Base-by-base conservation (phyloP, 768 basidiomycete genomes). In the Thelephora ganbajun region DNA sequence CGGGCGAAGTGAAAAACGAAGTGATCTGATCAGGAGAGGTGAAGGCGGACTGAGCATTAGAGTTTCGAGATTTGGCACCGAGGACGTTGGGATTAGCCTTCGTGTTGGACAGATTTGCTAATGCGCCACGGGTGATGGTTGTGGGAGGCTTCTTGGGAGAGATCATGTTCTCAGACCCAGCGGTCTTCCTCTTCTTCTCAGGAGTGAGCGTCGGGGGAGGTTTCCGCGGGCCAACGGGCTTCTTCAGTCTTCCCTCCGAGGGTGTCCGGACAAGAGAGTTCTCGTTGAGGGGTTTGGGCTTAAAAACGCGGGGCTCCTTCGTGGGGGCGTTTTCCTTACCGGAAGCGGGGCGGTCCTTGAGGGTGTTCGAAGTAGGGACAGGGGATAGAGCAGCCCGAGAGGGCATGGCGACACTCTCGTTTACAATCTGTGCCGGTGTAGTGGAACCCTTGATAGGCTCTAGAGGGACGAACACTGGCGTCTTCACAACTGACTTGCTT, bases 191-290 rank as follows among this genome's bases (percentile, higher is more conserved):
- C 33, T 26, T 46, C 33, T 34, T 20, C 7, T 37, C 44, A 5
- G 57, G 53, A 12, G 59, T 54, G n/a, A 47, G 44, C 14, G 53
- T 52, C 19, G 57, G 55, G 4, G 56, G 46, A 2, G 59, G 59
- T 35, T 55, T 45, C 2, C 61, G 55, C 2, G 61, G 58, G 11
- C 59, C 57, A 11, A 54, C 53, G 22, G 62, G 59, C 50, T 56
- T 60, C 42, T 54, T 54, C 16, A 54, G 39, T 20, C 52, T 42
- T 9, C 57, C 46, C 35, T 47, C 44, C 3, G 52, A 23, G 11
- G 52, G 46, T 2, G 42, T 50, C 34, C 43, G 36, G 5, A 22
- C 26, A 9, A 30, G 26, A 30, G 30, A 35, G 36, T 22, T 34
- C 45, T 43, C 19, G 19, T 19, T 36, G 23, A 47, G 1, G 30